Base-by-base conservation (phyloP, 331 rosid species). In the Quercus tomentella region DNA sequence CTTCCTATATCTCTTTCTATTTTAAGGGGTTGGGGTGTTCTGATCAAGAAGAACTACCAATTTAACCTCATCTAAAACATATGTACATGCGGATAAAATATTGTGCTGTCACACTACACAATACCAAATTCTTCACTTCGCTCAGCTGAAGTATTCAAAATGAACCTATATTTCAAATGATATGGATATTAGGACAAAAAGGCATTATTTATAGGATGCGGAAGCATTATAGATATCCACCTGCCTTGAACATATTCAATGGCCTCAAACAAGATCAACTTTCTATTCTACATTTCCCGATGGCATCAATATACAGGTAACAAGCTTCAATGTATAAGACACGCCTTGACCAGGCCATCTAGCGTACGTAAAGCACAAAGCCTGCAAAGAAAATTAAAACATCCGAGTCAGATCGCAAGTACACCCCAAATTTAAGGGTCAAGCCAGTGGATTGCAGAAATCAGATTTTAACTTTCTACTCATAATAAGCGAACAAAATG, bases 251-350 rank as follows among this genome's bases (percentile, higher is more conserved):
- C 76, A 70, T 49, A 80, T 77, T 67, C 74, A 80, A 76, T 62
- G 83, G 81, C 73, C 88, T 82, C 87, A 81, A 83, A 76, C 78
- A 78, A 77, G 79, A 85, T 80, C 93, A 80, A 56, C 60, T 76
- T 78, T 82, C 86, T 88, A 86, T 70, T 74, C 92, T 89, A 82
- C 84, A 82, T 82, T 81, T 85, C 82, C 81, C 51, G 57, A 74
- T 60, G 82, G 75, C 84, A 91, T 80, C 88, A 86, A 79, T 84
- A 57, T 88, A 86, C 87, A 86, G 70, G 69, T 78, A 77, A 74
- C 74, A 68, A 73, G 81, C 85, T 61, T 77, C 85, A 76, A 56
- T 75, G 80, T 76, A 58, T 73, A 67, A 74, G 73, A 79, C 85
- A 78, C 88, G 56, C 81, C 61, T 73, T 71, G 57, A 68, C 26